These are phyloP conservation scores for Thermoascus crustaceus DNA, from an alignment of 2,329 filamentous ascomycete species.

Conservation along the genomic window DNA sequence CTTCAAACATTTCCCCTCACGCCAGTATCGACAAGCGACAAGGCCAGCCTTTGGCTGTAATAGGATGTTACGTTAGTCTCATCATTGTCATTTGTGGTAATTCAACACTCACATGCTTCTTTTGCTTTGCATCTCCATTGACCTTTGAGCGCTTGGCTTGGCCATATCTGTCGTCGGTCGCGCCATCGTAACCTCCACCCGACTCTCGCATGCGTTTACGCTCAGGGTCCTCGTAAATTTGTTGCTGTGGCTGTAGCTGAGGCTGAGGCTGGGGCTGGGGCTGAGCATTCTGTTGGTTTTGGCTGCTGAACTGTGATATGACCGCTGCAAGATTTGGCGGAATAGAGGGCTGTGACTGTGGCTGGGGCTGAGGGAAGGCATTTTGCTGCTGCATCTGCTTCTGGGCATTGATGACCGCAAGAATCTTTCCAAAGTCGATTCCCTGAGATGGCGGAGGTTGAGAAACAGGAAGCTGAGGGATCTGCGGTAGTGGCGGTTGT, in stretches of 20 bases:
- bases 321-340: constrained; percentile 28
- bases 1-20: constrained; percentile 47
- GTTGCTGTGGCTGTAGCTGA: constrained; percentile 11
- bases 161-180: constrained; percentile 21
- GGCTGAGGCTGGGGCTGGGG: constrained; percentile 9
- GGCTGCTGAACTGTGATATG: constrained; percentile 23
- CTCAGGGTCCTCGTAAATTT: constrained; percentile 32
- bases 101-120: constrained; percentile 30
- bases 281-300: constrained; percentile 15
- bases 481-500: constrained; percentile 21
- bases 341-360: constrained; percentile 20
- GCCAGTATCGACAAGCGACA: constrained; percentile 46
- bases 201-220: constrained; percentile 32
- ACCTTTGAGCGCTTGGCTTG: constrained; percentile 28
- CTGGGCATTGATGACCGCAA: constrained; percentile 31
- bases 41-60: constrained; percentile 35
- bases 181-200: constrained; percentile 23
- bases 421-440: constrained; percentile 31
- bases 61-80: constrained; percentile 3
- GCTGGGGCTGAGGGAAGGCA: constrained; percentile 14
- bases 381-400: constrained; percentile 28
- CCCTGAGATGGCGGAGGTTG: constrained; percentile 18
- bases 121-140: constrained; percentile 22
- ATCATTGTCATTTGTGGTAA: not conserved
- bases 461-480: constrained; percentile 14